Conservation (phyloP, 2,329 filamentous ascomycete genomes). For the Fusarium hainanense region DNA sequence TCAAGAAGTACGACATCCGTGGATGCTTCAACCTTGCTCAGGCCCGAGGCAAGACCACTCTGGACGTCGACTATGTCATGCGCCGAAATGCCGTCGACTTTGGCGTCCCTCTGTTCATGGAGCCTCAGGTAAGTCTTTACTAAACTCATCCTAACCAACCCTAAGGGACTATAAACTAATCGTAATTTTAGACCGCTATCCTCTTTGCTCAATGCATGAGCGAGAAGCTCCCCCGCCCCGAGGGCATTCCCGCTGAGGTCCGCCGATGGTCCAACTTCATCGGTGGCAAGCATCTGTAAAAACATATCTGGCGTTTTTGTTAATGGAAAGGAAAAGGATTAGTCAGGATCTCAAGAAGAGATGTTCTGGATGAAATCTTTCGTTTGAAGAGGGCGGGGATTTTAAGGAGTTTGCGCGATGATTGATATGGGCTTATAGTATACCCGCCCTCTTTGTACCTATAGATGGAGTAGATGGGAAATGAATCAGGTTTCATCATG, state of each 20-base stretch:
- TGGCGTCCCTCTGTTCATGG: conserved; percentile 97
- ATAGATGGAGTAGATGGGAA: conserved; percentile 41
- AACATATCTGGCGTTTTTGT: conserved; percentile 40
- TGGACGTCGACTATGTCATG: conserved; percentile 98
- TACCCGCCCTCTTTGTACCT: conserved; percentile 25
- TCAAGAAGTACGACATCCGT: conserved; percentile 95
- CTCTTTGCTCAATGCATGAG: conserved; percentile 98
- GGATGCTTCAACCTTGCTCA: conserved; percentile 96
- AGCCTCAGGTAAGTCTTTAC: conserved; percentile 81
- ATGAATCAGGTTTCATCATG: conserved; percentile 23
- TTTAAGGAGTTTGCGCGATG: conserved; percentile 25
- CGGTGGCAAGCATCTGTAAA: conserved; percentile 82
- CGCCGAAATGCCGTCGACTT: conserved; percentile 98
- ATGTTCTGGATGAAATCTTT: conserved; percentile 18
- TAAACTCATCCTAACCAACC: conserved; percentile 17
- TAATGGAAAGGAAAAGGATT: conserved; percentile 28
- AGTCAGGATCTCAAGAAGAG: background rate
- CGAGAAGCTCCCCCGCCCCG: conserved; percentile 89
- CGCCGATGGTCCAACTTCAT: conserved; percentile 96
- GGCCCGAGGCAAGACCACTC: conserved; percentile 81
- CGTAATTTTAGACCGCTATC: conserved; percentile 77
- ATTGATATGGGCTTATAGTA: conserved; percentile 23
- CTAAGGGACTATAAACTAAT: conserved; percentile 45
- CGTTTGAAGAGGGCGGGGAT: conserved; percentile 10
- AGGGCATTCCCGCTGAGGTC: conserved; percentile 92